Evolutionary conservation across 2,329 filamentous ascomycete species (phyloP).

Genomic region (Coniochaeta hoffmannii): DNA sequence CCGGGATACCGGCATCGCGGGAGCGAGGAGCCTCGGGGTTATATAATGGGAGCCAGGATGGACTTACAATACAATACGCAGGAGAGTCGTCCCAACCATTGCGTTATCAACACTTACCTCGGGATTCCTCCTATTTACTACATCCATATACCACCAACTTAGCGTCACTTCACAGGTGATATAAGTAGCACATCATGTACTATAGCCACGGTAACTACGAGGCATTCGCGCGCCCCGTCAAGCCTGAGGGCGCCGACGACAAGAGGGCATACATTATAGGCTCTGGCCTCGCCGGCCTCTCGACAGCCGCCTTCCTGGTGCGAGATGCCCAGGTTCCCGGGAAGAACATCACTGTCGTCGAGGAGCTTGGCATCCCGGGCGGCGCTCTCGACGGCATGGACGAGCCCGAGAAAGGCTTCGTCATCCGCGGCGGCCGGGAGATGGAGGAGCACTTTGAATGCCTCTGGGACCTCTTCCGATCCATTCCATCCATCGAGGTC

Average conservation of each 20-base stretch:
- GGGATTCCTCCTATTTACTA: background rate
- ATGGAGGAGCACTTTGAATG: slow-evolving; percentile 24
- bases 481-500: slow-evolving; percentile 19
- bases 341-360: slow-evolving; percentile 24
- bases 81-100: background rate
- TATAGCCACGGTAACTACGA: slow-evolving; percentile 17
- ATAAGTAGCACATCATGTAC: slow-evolving; percentile 15
- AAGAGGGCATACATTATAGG: slow-evolving; percentile 25
- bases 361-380: slow-evolving; percentile 20
- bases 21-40: background rate
- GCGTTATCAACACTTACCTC: background rate
- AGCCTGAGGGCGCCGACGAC: slow-evolving; percentile 12
- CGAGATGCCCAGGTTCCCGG: slow-evolving; percentile 24
- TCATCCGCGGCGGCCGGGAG: slow-evolving; percentile 25
- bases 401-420: slow-evolving; percentile 23
- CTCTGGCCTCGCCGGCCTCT: slow-evolving; percentile 24
- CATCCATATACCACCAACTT: background rate
- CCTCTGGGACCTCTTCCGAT: slow-evolving; percentile 23
- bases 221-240: slow-evolving; percentile 13
- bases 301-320: slow-evolving; percentile 26
- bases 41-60: background rate
- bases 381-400: slow-evolving; percentile 21
- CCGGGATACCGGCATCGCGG: background rate
- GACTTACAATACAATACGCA: background rate
- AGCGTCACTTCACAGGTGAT: background rate